A percentile compares a stretch with the other conserved stretches of the same genome.
Evolutionary conservation across 2,329 filamentous ascomycete genomes (phyloP).

Genomic region (Orbilia ellipsospora): DNA sequence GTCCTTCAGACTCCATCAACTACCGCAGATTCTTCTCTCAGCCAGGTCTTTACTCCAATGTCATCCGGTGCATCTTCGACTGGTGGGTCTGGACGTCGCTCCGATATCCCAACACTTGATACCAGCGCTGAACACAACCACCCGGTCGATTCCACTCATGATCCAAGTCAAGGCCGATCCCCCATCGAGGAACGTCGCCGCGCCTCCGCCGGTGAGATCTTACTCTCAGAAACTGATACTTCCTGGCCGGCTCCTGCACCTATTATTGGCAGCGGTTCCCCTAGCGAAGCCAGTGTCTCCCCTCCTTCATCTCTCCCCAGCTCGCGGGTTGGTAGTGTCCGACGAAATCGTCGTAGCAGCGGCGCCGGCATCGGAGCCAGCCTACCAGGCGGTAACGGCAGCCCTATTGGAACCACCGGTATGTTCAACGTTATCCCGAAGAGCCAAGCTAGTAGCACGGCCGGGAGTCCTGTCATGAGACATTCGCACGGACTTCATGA

Average conservation of each 20-base stretch:
- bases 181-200: conserved; percentile 47
- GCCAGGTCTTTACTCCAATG: conserved; percentile 16
- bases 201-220: conserved; percentile 47
- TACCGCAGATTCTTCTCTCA: conserved; percentile 21
- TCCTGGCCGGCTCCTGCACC: conserved; percentile 31
- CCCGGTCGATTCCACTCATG: conserved; percentile 40
- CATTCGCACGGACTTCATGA: conserved; percentile 36
- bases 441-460: conserved; percentile 51
- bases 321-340: conserved; percentile 44
- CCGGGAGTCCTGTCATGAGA: conserved; percentile 40
- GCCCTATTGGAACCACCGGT: conserved; percentile 33
- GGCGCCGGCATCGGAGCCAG: conserved; percentile 14
- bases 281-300: conserved; percentile 43
- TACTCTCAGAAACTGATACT: conserved; percentile 52
- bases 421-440: conserved; percentile 54
- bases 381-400: conserved; percentile 31
- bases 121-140: conserved; percentile 52
- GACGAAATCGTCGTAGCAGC: conserved; percentile 45
- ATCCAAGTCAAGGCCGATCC: conserved; percentile 53
- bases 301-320: conserved; percentile 40
- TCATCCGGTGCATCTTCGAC: neutral
- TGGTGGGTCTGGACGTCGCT: conserved; percentile 12
- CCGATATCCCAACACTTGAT: conserved; percentile 29
- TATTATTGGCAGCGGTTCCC: conserved; percentile 6
- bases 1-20: conserved; percentile 8